Evolutionary conservation across 169 alveolate genomes (phyloP).

Genomic region (Eimeria tenella): DNA sequence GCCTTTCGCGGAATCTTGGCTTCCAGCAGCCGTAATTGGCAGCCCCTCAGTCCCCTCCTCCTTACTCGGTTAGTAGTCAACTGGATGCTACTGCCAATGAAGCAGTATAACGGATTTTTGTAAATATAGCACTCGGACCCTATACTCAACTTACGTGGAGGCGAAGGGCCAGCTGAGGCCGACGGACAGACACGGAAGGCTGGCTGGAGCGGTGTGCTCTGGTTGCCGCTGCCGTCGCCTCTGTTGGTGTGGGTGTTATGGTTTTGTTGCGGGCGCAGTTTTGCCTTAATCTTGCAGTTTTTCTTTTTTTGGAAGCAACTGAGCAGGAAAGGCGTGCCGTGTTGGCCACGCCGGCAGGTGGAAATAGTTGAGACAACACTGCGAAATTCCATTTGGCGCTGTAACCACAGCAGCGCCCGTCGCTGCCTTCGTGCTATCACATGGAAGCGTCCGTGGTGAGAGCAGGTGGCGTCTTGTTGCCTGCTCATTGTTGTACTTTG

Average conservation of each 20-base stretch:
- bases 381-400: background rate
- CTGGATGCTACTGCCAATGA: too few relatives aligned
- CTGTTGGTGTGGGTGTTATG: background rate
- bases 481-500: conserved; percentile 17
- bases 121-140: too few relatives aligned
- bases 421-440: background rate
- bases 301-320: background rate
- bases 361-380: background rate
- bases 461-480: background rate
- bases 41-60: conserved; percentile 58
- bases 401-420: background rate
- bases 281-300: background rate
- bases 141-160: background rate
- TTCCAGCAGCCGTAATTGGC: conserved; percentile 58
- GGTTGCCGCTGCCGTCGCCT: conserved; percentile 1
- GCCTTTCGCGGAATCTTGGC: conserved; percentile 15
- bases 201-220: conserved; percentile 3
- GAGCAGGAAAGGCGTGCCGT: background rate
- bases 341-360: background rate
- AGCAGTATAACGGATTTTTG: too few relatives aligned
- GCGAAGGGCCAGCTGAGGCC: background rate
- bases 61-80: background rate
- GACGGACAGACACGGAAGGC: conserved; percentile 39
- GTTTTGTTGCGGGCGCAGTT: background rate
- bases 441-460: conserved; percentile 17